Conservation (phyloP, 768 basidiomycete species). For the Aureoboletus auriporus region DNA sequence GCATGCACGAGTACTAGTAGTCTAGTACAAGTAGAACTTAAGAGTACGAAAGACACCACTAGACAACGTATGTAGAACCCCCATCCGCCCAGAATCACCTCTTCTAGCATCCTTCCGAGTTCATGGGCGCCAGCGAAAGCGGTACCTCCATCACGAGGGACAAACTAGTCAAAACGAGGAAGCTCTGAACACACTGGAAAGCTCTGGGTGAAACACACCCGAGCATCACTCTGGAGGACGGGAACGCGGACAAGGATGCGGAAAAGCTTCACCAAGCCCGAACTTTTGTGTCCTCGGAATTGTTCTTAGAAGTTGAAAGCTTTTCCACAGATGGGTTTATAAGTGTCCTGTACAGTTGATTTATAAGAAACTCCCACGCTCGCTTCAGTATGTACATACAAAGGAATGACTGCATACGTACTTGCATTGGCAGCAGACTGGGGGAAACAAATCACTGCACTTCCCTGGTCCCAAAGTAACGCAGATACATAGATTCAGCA, state of each 20-base stretch:
- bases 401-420: too few species aligned
- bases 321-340: neutral
- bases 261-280: constrained; percentile 79
- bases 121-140: constrained; percentile 75
- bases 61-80: constrained; percentile 30
- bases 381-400: too few species aligned
- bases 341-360: constrained; percentile 29
- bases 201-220: constrained; percentile 35
- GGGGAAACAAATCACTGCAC: too few species aligned
- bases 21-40: too few species aligned
- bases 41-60: too few species aligned
- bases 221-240: constrained; percentile 69
- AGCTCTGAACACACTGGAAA: constrained; percentile 29
- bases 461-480: too few species aligned
- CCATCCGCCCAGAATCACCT: constrained; percentile 27
- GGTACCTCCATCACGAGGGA: constrained; percentile 55
- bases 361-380: constrained; percentile 43
- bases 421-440: too few species aligned
- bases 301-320: constrained; percentile 47
- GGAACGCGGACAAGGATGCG: constrained; percentile 94
- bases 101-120: constrained; percentile 35
- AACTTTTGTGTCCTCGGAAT: constrained; percentile 88
- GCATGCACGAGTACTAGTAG: too few species aligned
- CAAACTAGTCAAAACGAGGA: constrained; percentile 43
- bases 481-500: too few species aligned